Base-by-base conservation (phyloP, 1,284 basidiomycete species). In the Cronartium quercuum region DNA sequence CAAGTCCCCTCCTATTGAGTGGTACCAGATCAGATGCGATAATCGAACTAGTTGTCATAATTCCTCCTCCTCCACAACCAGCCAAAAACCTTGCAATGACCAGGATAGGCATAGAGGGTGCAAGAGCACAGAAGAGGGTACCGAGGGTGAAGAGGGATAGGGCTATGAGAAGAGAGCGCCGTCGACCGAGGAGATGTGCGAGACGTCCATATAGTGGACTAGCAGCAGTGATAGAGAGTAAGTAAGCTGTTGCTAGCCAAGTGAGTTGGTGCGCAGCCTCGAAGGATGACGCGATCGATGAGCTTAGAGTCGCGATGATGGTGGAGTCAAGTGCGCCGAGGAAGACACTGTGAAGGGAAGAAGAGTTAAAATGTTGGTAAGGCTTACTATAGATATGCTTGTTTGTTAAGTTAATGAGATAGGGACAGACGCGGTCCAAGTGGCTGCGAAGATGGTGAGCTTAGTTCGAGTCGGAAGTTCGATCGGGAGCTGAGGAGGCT, bases 291-390 rank as follows among this genome's bases (percentile, higher is more conserved):
- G 80, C 79, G 66, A 82, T 81, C 64, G 76, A 77, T 35, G 77
- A 79, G 47, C 81, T 76, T n/a, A 82, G 79, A 15, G 81, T 81
- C 0, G 81, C 81, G 5, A 81, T 80, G 24, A 82, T 79, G 6
- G 81, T 82, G 18, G 78, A 77, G 38, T 73, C 69, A 12, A 65
- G 41, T 13, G 69, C 69, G 34, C 69, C 62, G 13, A 71, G 69
- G 41, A 71, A 71, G 34, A 71, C 69, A 5, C 69, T 71, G 68
- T 13, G 21, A 37, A 13, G 24, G 37, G 24, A 15, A n/a, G 34
- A 60, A 37, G n/a, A n/a, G n/a, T n/a, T n/a, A n/a, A n/a, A n/a
- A n/a, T n/a, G n/a, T n/a, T n/a, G n/a, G n/a, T n/a, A n/a, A n/a
- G n/a, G n/a, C n/a, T n/a, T n/a, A n/a, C n/a, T n/a, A n/a, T n/a